These are phyloP conservation scores for Aphanomyces stellatus DNA, from an alignment of 352 stramenopile genomes.

Conservation along the genomic window DNA sequence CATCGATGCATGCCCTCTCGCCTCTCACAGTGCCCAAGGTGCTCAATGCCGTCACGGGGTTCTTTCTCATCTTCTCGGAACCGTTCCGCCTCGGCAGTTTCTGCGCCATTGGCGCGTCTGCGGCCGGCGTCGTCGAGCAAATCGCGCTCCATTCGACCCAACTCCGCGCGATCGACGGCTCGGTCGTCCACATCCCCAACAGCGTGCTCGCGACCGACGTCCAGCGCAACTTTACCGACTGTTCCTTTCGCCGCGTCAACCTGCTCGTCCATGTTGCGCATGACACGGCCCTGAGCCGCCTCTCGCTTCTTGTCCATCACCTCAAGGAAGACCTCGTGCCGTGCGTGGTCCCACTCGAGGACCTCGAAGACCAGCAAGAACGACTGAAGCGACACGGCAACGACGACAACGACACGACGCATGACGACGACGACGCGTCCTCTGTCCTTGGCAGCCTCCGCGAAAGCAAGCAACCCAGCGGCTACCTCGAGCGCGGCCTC, in stretches of 20 bases:
- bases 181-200: conserved; percentile 70
- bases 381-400: background rate
- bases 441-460: background rate
- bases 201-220: conserved; percentile 63
- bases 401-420: background rate
- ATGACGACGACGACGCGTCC: background rate
- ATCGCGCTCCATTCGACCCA: conserved; percentile 69
- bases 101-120: conserved; percentile 38
- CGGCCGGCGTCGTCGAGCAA: conserved; percentile 62
- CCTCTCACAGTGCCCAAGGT: conserved; percentile 29
- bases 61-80: conserved; percentile 81
- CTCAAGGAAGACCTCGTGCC: conserved; percentile 19
- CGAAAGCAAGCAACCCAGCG: background rate
- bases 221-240: conserved; percentile 50
- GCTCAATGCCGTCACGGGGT: conserved; percentile 68
- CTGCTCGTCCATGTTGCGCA: conserved; percentile 28
- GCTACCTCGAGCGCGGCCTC: background rate
- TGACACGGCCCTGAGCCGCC: conserved; percentile 31
- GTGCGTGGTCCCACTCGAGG: background rate
- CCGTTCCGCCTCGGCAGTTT: conserved; percentile 64
- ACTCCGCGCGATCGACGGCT: conserved; percentile 53
- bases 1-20: background rate
- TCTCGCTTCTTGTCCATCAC: conserved; percentile 30
- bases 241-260: conserved; percentile 44
- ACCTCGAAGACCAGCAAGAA: background rate